Conservation (phyloP, 306 rosid genomes). For the Quercus wislizeni region DNA sequence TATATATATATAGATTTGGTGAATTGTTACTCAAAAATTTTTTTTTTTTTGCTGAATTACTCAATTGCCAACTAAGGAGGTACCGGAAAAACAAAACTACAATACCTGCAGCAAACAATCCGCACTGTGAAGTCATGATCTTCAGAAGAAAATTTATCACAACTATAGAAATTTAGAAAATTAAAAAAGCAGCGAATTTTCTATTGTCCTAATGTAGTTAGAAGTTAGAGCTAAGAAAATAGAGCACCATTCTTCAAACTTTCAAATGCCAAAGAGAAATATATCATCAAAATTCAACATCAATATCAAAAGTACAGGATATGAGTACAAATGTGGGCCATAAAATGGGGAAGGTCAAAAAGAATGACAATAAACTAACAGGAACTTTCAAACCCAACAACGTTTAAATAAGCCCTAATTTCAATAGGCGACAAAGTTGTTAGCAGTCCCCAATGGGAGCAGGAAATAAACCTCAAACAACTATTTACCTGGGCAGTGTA, state of each 20-base stretch:
- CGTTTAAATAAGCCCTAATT: too few relatives aligned
- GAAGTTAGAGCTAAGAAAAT: neutral
- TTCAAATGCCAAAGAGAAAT: neutral
- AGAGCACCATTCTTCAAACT: neutral
- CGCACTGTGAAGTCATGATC: neutral
- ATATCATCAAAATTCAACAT: neutral
- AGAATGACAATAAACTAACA: neutral
- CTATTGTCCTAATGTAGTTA: neutral
- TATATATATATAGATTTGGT: neutral
- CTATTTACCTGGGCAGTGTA: too few relatives aligned
- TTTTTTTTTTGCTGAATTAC: too few relatives aligned
- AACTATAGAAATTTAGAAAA: neutral
- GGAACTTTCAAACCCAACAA: too few relatives aligned
- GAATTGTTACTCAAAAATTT: too few relatives aligned
- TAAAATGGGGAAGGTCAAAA: slow-evolving; percentile 2
- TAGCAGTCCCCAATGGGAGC: too few relatives aligned
- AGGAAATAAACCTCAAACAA: too few relatives aligned
- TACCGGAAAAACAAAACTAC: neutral
- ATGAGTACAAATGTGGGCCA: neutral
- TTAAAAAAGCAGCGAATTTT: neutral
- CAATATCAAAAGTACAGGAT: neutral
- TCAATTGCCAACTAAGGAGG: neutral
- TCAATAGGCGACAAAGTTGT: too few relatives aligned
- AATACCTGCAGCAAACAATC: neutral
- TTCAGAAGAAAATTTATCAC: neutral